phyloP scores from a whole-genome alignment of 2,329 filamentous ascomycete genomes.

The Stagonosporopsis vannaccii region DNA sequence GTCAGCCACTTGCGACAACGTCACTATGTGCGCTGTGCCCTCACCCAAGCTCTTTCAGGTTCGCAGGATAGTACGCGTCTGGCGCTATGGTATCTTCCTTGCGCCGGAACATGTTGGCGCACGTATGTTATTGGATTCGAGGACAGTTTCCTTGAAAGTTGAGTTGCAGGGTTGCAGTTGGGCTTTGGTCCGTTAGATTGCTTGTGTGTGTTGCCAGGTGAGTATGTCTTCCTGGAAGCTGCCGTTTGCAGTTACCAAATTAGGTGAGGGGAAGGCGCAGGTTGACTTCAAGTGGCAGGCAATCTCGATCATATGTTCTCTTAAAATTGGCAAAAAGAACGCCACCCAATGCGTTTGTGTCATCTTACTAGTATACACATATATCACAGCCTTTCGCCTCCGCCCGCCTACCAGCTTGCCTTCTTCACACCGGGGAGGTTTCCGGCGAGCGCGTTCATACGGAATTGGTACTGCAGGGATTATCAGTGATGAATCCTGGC shows the following conservation, averaged over 20 bases:
- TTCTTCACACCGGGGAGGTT: conserved; percentile 92
- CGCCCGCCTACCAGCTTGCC: conserved; percentile 80
- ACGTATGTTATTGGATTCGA: background rate
- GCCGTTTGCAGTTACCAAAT: conserved; percentile 21
- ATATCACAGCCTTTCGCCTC: conserved; percentile 22
- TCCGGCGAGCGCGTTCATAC: conserved; percentile 84
- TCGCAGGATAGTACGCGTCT: conserved; percentile 68
- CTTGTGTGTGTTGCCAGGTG: background rate
- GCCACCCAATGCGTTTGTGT: conserved; percentile 39
- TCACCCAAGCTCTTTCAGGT: conserved; percentile 77
- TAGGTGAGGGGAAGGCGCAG: conserved; percentile 26
- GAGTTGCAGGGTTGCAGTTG: background rate
- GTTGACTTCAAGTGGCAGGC: conserved; percentile 12
- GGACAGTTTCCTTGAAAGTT: background rate
- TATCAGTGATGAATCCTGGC: conserved; percentile 20
- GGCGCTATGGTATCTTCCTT: conserved; percentile 70
- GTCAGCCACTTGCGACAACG: background rate
- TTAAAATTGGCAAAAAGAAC: conserved; percentile 25
- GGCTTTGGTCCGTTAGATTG: background rate
- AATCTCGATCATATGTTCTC: background rate
- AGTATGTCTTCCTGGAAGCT: background rate
- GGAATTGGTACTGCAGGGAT: conserved; percentile 81
- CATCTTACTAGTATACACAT: conserved; percentile 35
- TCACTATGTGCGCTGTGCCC: conserved; percentile 27
- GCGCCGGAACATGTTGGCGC: conserved; percentile 75